phyloP scores from a whole-genome alignment of 2,329 filamentous ascomycete species.

The Aspergillus versicolor region DNA sequence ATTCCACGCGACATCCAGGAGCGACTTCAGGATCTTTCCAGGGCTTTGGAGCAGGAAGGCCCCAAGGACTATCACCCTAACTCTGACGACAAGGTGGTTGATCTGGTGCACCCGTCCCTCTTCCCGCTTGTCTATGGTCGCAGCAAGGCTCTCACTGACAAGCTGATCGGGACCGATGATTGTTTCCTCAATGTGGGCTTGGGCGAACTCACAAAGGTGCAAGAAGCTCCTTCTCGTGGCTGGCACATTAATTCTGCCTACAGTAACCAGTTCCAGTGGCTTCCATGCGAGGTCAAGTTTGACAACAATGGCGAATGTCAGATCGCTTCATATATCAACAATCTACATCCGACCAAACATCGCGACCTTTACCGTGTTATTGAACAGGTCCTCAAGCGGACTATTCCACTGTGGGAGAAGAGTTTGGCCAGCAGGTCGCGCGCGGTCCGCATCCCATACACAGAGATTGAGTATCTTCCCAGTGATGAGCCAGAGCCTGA shows the following conservation, averaged over 20 bases:
- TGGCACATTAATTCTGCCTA: too few relatives aligned
- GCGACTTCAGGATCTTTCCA: background rate
- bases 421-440: background rate
- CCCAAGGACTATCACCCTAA: background rate
- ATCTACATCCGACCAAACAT: background rate
- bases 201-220: background rate
- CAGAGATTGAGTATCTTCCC: too few relatives aligned
- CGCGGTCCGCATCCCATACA: too few relatives aligned
- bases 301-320: background rate
- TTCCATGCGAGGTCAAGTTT: background rate
- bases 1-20: background rate
- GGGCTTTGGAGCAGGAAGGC: background rate
- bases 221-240: too few relatives aligned
- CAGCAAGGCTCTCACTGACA: accelerated
- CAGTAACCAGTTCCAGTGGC: background rate
- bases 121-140: background rate
- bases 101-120: background rate
- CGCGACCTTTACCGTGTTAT: background rate
- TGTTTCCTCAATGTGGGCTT: background rate
- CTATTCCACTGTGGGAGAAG: background rate
- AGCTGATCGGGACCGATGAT: background rate
- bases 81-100: background rate
- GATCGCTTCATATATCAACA: background rate
- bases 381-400: background rate
- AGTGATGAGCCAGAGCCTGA: too few relatives aligned